Conservation (phyloP, 805 yeast genomes). For the Zygoascus ofunaensis region DNA sequence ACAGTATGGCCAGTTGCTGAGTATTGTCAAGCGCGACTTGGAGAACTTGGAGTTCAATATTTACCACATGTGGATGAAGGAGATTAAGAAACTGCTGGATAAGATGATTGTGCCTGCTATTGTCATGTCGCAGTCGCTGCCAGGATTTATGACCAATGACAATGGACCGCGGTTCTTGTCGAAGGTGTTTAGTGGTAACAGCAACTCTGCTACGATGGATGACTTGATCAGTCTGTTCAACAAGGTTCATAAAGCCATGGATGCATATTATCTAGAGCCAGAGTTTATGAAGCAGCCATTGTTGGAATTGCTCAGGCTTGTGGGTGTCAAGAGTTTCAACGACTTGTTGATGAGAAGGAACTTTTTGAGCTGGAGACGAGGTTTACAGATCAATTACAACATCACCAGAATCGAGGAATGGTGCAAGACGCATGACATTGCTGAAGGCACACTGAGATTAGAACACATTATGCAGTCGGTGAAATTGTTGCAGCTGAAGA, state of each 20-base stretch:
- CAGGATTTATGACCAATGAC: conserved; percentile 90
- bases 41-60: conserved; percentile 88
- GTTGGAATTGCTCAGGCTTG: conserved; percentile 70
- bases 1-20: conserved; percentile 80
- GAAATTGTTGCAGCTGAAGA: conserved; percentile 83
- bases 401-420: conserved; percentile 96
- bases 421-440: conserved; percentile 90
- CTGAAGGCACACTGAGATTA: conserved; percentile 76
- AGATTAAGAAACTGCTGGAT: conserved; percentile 81
- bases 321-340: conserved; percentile 90
- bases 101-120: conserved; percentile 93
- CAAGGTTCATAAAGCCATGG: conserved; percentile 87
- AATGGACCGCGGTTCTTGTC: conserved; percentile 62
- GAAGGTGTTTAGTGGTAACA: conserved; percentile 65
- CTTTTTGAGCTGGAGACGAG: conserved; percentile 96
- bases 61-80: conserved; percentile 95
- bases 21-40: conserved; percentile 87
- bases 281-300: conserved; percentile 79
- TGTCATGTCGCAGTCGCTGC: conserved; percentile 86
- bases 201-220: conserved; percentile 77
- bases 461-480: conserved; percentile 88
- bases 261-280: conserved; percentile 76
- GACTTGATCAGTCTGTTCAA: conserved; percentile 84
- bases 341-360: conserved; percentile 90
- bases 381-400: conserved; percentile 90